phyloP scores from a whole-genome alignment of 2,329 filamentous ascomycete genomes.

The Ascocoryne sarcoides region DNA sequence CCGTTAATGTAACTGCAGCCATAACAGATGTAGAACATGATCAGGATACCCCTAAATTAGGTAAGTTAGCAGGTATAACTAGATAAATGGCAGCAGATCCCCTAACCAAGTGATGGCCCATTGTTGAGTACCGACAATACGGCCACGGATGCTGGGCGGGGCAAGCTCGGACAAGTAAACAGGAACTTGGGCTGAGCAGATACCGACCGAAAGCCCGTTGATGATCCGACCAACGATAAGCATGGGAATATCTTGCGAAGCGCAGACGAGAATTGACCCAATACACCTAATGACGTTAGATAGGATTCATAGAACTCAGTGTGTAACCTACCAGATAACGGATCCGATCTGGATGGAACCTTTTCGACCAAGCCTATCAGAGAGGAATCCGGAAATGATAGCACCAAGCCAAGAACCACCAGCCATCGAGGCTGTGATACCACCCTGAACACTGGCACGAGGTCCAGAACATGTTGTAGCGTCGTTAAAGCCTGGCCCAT shows the following conservation, averaged over 20 bases:
- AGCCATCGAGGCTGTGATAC: slow-evolving; percentile 61
- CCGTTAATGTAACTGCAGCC: slow-evolving; percentile 53
- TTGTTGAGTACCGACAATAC: slow-evolving; percentile 64
- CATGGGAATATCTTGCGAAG: slow-evolving; percentile 46
- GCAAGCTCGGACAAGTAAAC: slow-evolving; percentile 60
- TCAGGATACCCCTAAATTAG: slow-evolving; percentile 58
- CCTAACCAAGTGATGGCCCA: slow-evolving; percentile 63
- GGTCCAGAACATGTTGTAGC: slow-evolving; percentile 44
- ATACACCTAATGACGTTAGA: slow-evolving; percentile 40
- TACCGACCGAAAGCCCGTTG: slow-evolving; percentile 56
- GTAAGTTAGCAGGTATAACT: no score
- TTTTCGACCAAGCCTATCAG: slow-evolving; percentile 45
- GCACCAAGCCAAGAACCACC: slow-evolving; percentile 60
- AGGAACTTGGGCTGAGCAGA: slow-evolving; percentile 56
- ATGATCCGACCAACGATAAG: slow-evolving; percentile 47
- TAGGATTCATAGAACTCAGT: background rate
- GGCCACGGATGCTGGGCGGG: slow-evolving; percentile 45
- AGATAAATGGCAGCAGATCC: no score
- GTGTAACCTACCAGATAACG: slow-evolving; percentile 31
- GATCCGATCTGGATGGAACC: slow-evolving; percentile 37
- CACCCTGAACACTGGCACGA: slow-evolving; percentile 43
- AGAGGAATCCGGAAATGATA: slow-evolving; percentile 46
- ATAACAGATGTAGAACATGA: slow-evolving; percentile 62
- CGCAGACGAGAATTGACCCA: slow-evolving; percentile 49
- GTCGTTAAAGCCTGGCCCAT: slow-evolving; percentile 27